Conservation (phyloP, 2,329 filamentous ascomycete species). For the Lasiodiplodia sp. region DNA sequence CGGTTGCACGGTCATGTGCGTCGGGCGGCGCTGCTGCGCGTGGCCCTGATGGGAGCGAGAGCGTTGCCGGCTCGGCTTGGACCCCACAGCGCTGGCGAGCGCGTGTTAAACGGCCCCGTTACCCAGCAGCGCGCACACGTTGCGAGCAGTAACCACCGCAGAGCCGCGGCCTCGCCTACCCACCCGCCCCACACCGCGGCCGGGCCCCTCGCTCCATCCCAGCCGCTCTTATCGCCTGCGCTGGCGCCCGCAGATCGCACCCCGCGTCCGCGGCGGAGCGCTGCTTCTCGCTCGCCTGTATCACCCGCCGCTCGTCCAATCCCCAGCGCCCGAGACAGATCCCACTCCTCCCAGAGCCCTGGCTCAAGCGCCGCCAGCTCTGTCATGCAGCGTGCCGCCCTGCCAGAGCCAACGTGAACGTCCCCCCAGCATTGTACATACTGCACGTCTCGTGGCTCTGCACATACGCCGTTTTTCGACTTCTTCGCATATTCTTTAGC, state of each 20-base stretch:
- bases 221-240: conserved; percentile 15
- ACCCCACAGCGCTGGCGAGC: conserved; percentile 12
- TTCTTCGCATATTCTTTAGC: conserved; percentile 30
- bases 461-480: conserved; percentile 30
- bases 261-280: conserved; percentile 9
- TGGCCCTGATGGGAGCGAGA: conserved; percentile 19
- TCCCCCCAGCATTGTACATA: conserved; percentile 27
- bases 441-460: conserved; percentile 29
- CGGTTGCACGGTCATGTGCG: conserved; percentile 23
- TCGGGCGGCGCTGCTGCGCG: conserved; percentile 24
- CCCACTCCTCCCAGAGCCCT: conserved; percentile 26
- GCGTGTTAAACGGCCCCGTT: conserved; percentile 23
- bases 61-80: background rate
- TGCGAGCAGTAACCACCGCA: conserved; percentile 13
- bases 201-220: background rate
- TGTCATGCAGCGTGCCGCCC: conserved; percentile 30
- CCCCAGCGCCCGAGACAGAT: conserved; percentile 25
- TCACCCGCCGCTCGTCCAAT: conserved; percentile 24
- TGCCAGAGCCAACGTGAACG: conserved; percentile 28
- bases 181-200: conserved; percentile 1
- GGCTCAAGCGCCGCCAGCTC: conserved; percentile 19
- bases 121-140: conserved; percentile 17
- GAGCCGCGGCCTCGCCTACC: conserved; percentile 11
- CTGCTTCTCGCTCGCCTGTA: conserved; percentile 19
- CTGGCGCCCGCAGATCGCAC: conserved; percentile 6